Base-by-base conservation (phyloP, 306 rosid species). In the Carpinus viminea region DNA sequence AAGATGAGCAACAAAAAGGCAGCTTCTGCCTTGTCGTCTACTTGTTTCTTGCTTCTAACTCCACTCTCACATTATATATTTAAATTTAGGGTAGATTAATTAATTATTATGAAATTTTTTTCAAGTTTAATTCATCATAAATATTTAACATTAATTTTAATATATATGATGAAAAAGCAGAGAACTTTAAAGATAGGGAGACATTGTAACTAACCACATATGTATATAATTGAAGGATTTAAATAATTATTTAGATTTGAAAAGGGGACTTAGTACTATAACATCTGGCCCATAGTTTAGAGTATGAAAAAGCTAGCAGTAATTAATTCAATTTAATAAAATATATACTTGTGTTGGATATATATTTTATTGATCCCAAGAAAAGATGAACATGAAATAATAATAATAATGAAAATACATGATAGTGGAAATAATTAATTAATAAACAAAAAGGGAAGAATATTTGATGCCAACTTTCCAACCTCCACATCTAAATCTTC, bases 1-100 rank as follows among this genome's bases (percentile, higher is more conserved):
- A 88, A 84, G 89, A 85, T 82, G 87, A 92, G 85, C 85, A 80
- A 77, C 26, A 11, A 85, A 84, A 81, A 72, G 85, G 78, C 84
- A 76, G 81, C 85, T 81, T 89, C 79, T 77, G 80, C 86, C 74
- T 81, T 78, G 84, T 83, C 83, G 74, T 77, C 78, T 86, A 70
- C 88, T 78, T 85, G 86, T 85, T 77, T 81, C 61, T 73, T 73
- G 76, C 80, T 75, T 82, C 79, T 38, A 70, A 83, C 74, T 76
- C 77, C 77, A 51, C 56, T 18, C 54, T 61, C 72, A 65, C 82
- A 78, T 87, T 80, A 21, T 48, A 9, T 47, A 31, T 47, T 47
- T 47, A 8, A 47, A 47, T 47, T 47, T 0, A 11, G 12, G 1
- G 12, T 47, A 47, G 7, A 9, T 45, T 45, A 6, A 45, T 45